phyloP scores from a whole-genome alignment of 345 rosid genomes.

The Tarenaya hassleriana region DNA sequence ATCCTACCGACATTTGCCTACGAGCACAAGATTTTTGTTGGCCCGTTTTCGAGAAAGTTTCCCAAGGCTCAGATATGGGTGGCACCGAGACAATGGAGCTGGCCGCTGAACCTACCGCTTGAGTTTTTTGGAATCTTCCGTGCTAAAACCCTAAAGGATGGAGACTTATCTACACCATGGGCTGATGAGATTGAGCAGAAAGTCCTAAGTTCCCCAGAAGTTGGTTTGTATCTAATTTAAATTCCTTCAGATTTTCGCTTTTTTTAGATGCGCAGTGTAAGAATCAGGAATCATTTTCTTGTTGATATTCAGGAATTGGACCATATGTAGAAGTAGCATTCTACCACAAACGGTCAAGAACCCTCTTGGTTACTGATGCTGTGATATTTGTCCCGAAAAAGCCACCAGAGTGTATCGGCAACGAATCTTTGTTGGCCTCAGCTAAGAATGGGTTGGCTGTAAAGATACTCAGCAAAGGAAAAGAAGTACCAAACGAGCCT shows the following conservation, averaged over 20 bases:
- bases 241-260: constrained; percentile 1
- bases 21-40: constrained; percentile 94
- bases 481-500: constrained; percentile 70
- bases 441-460: constrained; percentile 95
- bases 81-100: constrained; percentile 99
- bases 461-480: constrained; percentile 87
- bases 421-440: constrained; percentile 69
- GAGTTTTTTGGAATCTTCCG: constrained; percentile 93
- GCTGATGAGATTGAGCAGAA: constrained; percentile 87
- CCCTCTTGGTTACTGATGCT: constrained; percentile 81
- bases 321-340: constrained; percentile 94
- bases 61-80: constrained; percentile 88
- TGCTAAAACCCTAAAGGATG: constrained; percentile 62
- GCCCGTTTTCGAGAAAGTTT: constrained; percentile 92
- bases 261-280: constrained; percentile 1
- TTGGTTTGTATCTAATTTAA: constrained; percentile 38
- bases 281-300: constrained; percentile 11
- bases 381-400: constrained; percentile 73
- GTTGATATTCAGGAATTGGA: constrained; percentile 60
- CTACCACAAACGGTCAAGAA: constrained; percentile 79
- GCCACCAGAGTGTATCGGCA: constrained; percentile 79
- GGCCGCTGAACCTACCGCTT: constrained; percentile 91
- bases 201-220: constrained; percentile 92
- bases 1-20: constrained; percentile 91
- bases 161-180: constrained; percentile 80